Conservation (phyloP, 495 filamentous ascomycete species). For the Talaromyces wortmannii region DNA sequence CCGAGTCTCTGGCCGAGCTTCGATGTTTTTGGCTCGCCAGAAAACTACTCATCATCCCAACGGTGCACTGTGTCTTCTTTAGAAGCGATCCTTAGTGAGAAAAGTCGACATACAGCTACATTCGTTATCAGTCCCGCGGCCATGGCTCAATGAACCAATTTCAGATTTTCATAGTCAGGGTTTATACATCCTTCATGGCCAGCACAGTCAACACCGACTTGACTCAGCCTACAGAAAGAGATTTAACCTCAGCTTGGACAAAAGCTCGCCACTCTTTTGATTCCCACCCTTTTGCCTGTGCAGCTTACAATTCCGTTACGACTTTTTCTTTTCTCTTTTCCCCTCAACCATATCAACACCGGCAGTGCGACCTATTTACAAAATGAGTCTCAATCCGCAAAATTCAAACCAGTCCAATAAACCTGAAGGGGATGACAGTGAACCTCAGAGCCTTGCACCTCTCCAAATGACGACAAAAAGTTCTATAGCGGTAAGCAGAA, state of each 20-base stretch:
- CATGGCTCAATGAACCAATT: neutral
- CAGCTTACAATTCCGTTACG: no score
- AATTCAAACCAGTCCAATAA: neutral
- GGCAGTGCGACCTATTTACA: neutral
- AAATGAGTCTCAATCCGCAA: conserved; percentile 4
- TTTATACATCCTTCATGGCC: conserved; percentile 1
- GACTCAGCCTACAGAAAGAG: neutral
- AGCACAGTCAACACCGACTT: conserved; percentile 1
- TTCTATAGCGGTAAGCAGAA: neutral
- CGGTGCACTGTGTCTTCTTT: neutral
- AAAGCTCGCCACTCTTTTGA: neutral
- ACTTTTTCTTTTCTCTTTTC: neutral
- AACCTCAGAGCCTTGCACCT: conserved; percentile 8
- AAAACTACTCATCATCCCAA: no score
- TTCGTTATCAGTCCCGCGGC: neutral
- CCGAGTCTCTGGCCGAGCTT: no score
- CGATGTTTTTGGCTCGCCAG: no score
- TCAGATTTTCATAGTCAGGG: neutral
- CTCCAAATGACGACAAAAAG: conserved; percentile 4
- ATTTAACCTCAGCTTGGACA: neutral
- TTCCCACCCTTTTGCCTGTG: neutral
- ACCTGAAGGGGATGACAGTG: neutral
- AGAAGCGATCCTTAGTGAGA: neutral
- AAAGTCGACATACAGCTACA: neutral
- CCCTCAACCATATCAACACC: neutral